Conservation (phyloP, 257 asterid genomes). For the Solanum verrucosum region DNA sequence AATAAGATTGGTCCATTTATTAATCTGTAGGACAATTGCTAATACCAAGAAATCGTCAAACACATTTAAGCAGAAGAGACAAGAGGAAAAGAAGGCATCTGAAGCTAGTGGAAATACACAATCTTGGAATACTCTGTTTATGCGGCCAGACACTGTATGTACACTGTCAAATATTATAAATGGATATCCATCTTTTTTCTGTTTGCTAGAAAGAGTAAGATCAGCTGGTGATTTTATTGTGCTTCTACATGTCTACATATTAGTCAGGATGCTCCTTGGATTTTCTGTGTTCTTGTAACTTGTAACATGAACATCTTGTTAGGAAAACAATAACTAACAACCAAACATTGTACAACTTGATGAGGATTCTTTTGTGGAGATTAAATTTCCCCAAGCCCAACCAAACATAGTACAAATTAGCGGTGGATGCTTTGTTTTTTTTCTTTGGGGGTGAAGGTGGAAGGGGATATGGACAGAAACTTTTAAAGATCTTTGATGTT, state of each 20-base stretch:
- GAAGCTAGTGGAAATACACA: conserved; percentile 85
- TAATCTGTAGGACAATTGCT: conserved; percentile 29
- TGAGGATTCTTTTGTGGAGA: not conserved
- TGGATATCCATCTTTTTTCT: not conserved
- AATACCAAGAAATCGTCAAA: conserved; percentile 35
- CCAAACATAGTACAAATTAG: not conserved
- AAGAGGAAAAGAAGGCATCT: conserved; percentile 66
- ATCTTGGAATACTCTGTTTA: conserved; percentile 82
- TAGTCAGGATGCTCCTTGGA: not conserved
- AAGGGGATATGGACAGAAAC: not conserved
- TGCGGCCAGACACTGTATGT: conserved; percentile 92
- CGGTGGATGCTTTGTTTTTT: not conserved
- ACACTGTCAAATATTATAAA: not conserved
- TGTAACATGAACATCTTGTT: not conserved
- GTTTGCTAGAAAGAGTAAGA: not conserved
- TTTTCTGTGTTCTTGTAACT: not conserved
- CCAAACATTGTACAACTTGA: not conserved
- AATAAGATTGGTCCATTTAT: not conserved
- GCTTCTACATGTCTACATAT: not conserved
- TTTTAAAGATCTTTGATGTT: not conserved
- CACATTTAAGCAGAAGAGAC: conserved; percentile 60
- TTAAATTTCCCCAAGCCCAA: not conserved
- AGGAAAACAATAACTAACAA: not conserved
- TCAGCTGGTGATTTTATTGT: not conserved
- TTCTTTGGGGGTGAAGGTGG: not conserved